phyloP scores from a whole-genome alignment of 371 early-diverging fungal genomes.

The Batrachochytrium dendrobatidis region DNA sequence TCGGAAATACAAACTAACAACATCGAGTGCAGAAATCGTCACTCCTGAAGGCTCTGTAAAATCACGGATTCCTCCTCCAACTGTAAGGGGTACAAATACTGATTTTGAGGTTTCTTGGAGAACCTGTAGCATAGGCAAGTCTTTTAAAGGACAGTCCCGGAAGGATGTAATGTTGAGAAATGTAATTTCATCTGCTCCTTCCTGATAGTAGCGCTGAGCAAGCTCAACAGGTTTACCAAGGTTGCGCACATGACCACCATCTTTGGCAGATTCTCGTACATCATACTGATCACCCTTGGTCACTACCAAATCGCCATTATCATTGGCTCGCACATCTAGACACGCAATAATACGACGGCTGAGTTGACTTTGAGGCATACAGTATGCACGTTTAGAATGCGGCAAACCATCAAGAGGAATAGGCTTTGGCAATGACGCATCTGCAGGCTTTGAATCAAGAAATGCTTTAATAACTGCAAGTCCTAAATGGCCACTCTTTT shows the following conservation, averaged over 20 bases:
- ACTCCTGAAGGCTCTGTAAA: conserved; percentile 68
- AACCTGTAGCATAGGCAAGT: conserved; percentile 93
- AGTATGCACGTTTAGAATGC: too few relatives aligned
- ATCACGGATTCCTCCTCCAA: conserved; percentile 96
- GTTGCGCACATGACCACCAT: conserved; percentile 81
- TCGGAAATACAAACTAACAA: conserved; percentile 95
- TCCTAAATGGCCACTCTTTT: conserved; percentile 91
- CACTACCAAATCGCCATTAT: conserved; percentile 91
- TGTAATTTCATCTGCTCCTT: conserved; percentile 95
- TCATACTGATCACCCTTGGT: conserved; percentile 99
- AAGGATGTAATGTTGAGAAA: conserved; percentile 97
- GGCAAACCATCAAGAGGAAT: neutral
- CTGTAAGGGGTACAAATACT: conserved; percentile 95
- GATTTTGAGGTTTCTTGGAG: conserved; percentile 75
- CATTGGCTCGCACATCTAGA: conserved; percentile 93
- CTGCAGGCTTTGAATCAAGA: conserved; percentile 33
- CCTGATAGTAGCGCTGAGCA: conserved; percentile 82
- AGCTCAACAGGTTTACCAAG: conserved; percentile 94
- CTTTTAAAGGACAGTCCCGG: conserved; percentile 81
- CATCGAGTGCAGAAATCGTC: conserved; percentile 77
- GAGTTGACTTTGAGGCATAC: conserved; percentile 52
- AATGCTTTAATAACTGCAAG: conserved; percentile 73
- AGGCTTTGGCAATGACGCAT: conserved; percentile 13
- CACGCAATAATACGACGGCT: conserved; percentile 93
- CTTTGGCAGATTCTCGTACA: conserved; percentile 66